Evolutionary conservation across 2,329 filamentous ascomycete species (phyloP).

Genomic region (Byssothecium circinans): DNA sequence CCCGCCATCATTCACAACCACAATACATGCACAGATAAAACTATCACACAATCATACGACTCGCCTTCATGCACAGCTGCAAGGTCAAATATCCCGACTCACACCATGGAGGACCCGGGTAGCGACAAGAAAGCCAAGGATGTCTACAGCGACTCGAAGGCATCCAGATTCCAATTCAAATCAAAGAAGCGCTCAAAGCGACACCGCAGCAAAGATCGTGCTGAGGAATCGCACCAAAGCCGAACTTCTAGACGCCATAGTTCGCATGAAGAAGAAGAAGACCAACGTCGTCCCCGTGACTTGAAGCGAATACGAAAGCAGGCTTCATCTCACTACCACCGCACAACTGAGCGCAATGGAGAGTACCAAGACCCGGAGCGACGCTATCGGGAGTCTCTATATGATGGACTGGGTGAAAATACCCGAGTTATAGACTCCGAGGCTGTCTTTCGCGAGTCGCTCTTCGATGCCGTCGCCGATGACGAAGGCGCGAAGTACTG

Average conservation of each 20-base stretch:
- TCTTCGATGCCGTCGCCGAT: conserved; percentile 96
- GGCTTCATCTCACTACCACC: conserved; percentile 18
- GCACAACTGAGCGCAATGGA: conserved; percentile 30
- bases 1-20: conserved; percentile 3
- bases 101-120: conserved; percentile 34
- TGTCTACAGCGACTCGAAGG: conserved; percentile 28
- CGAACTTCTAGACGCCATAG: conserved; percentile 16
- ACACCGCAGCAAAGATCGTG: conserved; percentile 11
- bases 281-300: conserved; percentile 16
- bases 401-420: conserved; percentile 33
- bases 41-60: background rate
- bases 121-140: conserved; percentile 19
- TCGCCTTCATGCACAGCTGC: conserved; percentile 21
- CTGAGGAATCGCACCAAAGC: conserved; percentile 5
- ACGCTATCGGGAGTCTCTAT: conserved; percentile 37
- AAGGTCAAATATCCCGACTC: conserved; percentile 10
- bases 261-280: conserved; percentile 12
- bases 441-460: conserved; percentile 82
- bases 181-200: conserved; percentile 24
- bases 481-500: conserved; percentile 95
- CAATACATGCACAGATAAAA: background rate
- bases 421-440: conserved; percentile 57
- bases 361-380: conserved; percentile 36
- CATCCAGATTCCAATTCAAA: conserved; percentile 47
- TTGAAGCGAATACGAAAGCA: conserved; percentile 19